Percentiles rank a stretch among this genome's conserved stretches.
Conservation (phyloP, 2,329 filamentous ascomycete genomes). For the Geosmithia morbida region DNA sequence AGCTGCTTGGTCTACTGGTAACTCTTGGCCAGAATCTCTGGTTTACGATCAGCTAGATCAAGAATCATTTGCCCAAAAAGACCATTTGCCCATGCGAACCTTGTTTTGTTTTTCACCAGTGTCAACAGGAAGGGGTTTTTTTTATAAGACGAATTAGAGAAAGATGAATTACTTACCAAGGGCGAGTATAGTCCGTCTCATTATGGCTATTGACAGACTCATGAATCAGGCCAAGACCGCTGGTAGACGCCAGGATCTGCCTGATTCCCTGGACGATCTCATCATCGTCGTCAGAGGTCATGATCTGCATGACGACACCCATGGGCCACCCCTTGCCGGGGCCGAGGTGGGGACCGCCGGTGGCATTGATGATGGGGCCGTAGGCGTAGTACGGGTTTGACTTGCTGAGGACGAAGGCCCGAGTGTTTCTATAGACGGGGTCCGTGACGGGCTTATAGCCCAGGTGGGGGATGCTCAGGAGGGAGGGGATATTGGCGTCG, state of each 20-base stretch:
- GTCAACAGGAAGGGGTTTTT: too few species aligned
- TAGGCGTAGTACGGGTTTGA: slow-evolving; percentile 62
- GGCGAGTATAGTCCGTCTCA: slow-evolving; percentile 16
- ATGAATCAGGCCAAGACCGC: slow-evolving; percentile 63
- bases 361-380: slow-evolving; percentile 34
- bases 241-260: slow-evolving; percentile 53
- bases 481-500: slow-evolving; percentile 47
- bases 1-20: slow-evolving; percentile 22
- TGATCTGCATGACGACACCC: slow-evolving; percentile 64
- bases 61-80: slow-evolving; percentile 76
- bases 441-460: slow-evolving; percentile 44
- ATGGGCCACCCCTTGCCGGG: slow-evolving; percentile 77
- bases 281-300: slow-evolving; percentile 61
- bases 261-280: slow-evolving; percentile 58
- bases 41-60: slow-evolving; percentile 60
- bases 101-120: slow-evolving; percentile 41
- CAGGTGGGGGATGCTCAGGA: slow-evolving; percentile 46
- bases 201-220: slow-evolving; percentile 34
- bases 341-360: slow-evolving; percentile 36
- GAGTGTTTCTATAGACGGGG: slow-evolving; percentile 55
- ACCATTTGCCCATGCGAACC: slow-evolving; percentile 83
- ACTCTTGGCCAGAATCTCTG: slow-evolving; percentile 40
- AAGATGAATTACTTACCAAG: slow-evolving; percentile 14
- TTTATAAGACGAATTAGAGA: not conserved
- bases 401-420: slow-evolving; percentile 55